Conservation (phyloP, 2,329 filamentous ascomycete genomes). For the Fusarium succisae region DNA sequence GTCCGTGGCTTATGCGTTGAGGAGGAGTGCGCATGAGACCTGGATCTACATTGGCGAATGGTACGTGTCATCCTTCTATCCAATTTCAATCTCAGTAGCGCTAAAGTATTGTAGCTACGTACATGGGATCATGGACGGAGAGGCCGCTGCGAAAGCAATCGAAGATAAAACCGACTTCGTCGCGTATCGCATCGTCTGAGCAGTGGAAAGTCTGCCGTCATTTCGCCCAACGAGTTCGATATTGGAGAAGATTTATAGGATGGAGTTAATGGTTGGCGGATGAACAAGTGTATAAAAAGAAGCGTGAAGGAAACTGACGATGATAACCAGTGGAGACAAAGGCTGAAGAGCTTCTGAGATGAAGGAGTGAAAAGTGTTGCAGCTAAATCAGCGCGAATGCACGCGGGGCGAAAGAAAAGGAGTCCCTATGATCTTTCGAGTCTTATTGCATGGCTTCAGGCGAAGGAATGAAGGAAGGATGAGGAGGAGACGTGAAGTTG, state of each 20-base stretch:
- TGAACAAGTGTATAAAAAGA: no score
- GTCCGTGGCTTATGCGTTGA: neutral
- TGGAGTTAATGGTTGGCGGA: neutral
- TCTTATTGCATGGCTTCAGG: neutral
- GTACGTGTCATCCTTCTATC: neutral
- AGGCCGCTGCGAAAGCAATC: neutral
- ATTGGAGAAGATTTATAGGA: neutral
- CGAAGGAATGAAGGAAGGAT: neutral
- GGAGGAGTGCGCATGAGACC: neutral
- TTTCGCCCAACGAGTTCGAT: no score
- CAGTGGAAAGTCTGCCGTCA: neutral
- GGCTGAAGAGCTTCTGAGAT: neutral
- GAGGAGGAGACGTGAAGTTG: neutral
- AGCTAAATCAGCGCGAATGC: no score
- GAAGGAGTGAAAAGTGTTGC: neutral
- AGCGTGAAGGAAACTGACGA: neutral
- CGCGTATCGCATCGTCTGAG: neutral
- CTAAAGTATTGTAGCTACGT: neutral
- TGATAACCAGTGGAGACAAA: neutral
- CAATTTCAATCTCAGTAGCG: no score
- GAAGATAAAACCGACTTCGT: neutral
- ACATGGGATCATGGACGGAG: neutral
- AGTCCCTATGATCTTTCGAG: no score
- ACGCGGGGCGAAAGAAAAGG: neutral
- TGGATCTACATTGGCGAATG: constrained; percentile 13